Evolutionary conservation across 2,329 filamentous ascomycete species (phyloP).

Genomic region (Scedosporium aurantiacum): DNA sequence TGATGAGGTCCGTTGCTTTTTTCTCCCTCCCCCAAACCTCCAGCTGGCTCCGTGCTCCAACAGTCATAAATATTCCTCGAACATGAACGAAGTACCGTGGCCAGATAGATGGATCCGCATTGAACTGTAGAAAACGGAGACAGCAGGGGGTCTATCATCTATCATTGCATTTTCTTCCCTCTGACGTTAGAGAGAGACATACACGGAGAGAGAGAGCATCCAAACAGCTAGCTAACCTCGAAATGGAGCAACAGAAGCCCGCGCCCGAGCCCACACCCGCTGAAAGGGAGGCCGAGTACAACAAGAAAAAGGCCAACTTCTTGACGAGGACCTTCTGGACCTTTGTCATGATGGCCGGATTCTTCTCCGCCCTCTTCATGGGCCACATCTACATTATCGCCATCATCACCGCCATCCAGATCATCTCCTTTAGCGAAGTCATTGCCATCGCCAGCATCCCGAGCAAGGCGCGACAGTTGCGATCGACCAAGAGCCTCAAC

Average conservation of each 20-base stretch:
- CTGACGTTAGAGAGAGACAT: neutral
- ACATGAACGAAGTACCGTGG: too few relatives aligned
- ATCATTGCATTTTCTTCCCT: neutral
- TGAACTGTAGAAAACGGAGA: neutral
- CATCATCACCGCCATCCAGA: constrained; percentile 86
- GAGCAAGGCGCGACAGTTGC: constrained; percentile 77
- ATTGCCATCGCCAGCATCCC: constrained; percentile 96
- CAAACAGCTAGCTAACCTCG: neutral
- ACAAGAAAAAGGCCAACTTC: constrained; percentile 98
- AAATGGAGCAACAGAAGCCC: constrained; percentile 4
- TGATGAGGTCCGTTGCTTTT: constrained; percentile 20
- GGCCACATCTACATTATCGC: constrained; percentile 96
- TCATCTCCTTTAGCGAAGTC: constrained; percentile 97
- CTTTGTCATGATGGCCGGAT: constrained; percentile 88
- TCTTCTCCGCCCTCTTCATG: constrained; percentile 87
- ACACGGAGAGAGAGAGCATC: neutral
- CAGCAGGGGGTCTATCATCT: neutral
- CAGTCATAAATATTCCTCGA: too few relatives aligned
- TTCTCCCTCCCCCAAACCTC: neutral
- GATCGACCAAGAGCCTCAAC: constrained; percentile 91
- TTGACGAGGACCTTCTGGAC: constrained; percentile 96
- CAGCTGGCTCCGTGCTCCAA: neutral
- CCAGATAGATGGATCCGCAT: too few relatives aligned
- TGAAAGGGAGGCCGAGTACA: constrained; percentile 55
- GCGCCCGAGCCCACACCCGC: constrained; percentile 17